These are phyloP conservation scores for Naganishia onofrii DNA, from an alignment of 768 basidiomycete genomes.

Conservation along the genomic window DNA sequence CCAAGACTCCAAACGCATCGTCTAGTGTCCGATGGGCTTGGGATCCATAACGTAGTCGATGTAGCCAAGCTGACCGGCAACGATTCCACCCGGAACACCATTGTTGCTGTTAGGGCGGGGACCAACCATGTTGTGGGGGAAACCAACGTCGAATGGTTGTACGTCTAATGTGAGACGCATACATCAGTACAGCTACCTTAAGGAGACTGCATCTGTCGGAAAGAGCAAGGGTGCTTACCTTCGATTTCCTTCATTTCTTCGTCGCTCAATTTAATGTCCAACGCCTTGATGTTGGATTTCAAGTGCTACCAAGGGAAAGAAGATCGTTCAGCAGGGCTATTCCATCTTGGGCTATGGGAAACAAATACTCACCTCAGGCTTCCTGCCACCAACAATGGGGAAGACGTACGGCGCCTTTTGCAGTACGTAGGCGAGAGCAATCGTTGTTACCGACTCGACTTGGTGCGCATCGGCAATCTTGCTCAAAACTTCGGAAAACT, in stretches of 20 bases:
- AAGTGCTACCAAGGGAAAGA: slow-evolving; percentile 33
- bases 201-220: too few relatives aligned
- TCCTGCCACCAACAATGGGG: slow-evolving; percentile 36
- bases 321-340: not conserved
- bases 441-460: slow-evolving; percentile 30
- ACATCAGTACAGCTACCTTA: too few relatives aligned
- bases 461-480: slow-evolving; percentile 33
- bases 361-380: not conserved
- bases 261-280: slow-evolving; percentile 38
- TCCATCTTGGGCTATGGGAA: not conserved
- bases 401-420: slow-evolving; percentile 40
- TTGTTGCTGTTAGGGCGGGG: slow-evolving; percentile 16
- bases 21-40: slow-evolving; percentile 22
- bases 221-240: not conserved
- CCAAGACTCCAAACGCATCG: too few relatives aligned
- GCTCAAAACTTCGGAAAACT: slow-evolving; percentile 31
- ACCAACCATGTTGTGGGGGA: slow-evolving; percentile 22
- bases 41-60: slow-evolving; percentile 20
- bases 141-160: slow-evolving; percentile 14
- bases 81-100: not conserved
- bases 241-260: slow-evolving; percentile 37
- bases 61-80: slow-evolving; percentile 12
- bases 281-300: slow-evolving; percentile 36
- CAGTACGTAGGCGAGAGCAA: slow-evolving; percentile 43
- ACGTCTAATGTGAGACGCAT: not conserved